Evolutionary conservation across 768 basidiomycete species (phyloP).

Genomic region (Termitomyces sp.): DNA sequence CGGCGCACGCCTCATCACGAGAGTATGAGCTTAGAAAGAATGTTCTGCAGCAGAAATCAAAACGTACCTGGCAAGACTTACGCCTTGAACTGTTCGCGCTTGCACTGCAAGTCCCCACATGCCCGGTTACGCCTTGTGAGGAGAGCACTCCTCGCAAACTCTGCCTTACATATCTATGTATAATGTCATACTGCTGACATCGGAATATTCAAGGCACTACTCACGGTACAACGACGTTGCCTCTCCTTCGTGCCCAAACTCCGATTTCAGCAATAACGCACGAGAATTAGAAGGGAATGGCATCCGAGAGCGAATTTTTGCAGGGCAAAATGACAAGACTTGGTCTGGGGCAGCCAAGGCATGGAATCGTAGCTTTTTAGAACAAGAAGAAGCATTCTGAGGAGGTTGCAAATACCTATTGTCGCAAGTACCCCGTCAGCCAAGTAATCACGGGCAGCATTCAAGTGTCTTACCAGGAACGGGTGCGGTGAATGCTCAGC

Average conservation of each 20-base stretch:
- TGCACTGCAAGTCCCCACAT: constrained; percentile 55
- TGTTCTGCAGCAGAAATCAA: not conserved
- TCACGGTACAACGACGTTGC: constrained; percentile 59
- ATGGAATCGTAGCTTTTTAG: constrained; percentile 24
- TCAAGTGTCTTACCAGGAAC: not conserved
- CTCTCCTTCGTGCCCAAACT: constrained; percentile 59
- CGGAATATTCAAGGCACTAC: constrained; percentile 10
- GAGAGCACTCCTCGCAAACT: constrained; percentile 71
- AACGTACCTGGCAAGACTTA: constrained; percentile 55
- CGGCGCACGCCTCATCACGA: constrained; percentile 49
- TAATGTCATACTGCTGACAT: constrained; percentile 4
- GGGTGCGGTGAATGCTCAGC: not conserved
- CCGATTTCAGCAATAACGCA: constrained; percentile 3
- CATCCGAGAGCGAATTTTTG: constrained; percentile 68
- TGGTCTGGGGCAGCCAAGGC: constrained; percentile 68
- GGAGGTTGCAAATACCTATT: constrained; percentile 28
- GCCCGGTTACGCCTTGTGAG: constrained; percentile 68
- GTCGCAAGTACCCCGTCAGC: not conserved
- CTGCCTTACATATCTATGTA: constrained; percentile 54
- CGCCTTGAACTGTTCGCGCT: constrained; percentile 54
- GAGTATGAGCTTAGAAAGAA: constrained; percentile 1
- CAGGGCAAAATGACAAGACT: constrained; percentile 66
- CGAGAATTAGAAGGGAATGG: constrained; percentile 7
- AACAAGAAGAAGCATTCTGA: constrained; percentile 16
- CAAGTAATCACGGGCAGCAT: not conserved